These are phyloP conservation scores for Pascua sp. DNA, from an alignment of 1,284 basidiomycete genomes.

Conservation along the genomic window DNA sequence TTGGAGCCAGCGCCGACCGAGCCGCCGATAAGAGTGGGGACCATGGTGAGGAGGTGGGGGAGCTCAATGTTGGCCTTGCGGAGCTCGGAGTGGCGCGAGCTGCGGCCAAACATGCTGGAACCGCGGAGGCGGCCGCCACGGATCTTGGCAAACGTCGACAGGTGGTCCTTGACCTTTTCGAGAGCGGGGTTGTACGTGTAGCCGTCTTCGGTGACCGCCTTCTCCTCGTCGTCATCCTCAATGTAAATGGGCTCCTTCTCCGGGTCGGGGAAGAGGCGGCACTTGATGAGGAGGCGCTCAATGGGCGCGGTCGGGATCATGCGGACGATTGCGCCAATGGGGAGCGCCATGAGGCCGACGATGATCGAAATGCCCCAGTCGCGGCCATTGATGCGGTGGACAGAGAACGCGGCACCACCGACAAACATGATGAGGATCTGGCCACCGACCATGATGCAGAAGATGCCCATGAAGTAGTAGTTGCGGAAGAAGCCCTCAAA, in stretches of 20 bases:
- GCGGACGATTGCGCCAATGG: conserved; percentile 79
- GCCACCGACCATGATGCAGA: conserved; percentile 72
- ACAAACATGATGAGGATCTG: conserved; percentile 89
- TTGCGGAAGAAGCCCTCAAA: conserved; percentile 80
- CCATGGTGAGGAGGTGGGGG: conserved; percentile 74
- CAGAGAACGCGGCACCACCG: conserved; percentile 87
- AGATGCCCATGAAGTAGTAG: conserved; percentile 82
- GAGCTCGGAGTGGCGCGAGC: conserved; percentile 59
- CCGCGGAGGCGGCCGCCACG: conserved; percentile 68
- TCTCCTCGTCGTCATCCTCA: conserved; percentile 60
- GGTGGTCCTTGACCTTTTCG: conserved; percentile 75
- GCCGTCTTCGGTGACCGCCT: conserved; percentile 56
- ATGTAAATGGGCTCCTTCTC: conserved; percentile 63
- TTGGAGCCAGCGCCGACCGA: conserved; percentile 67
- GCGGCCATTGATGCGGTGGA: conserved; percentile 69
- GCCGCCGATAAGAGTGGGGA: conserved; percentile 77
- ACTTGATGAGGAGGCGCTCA: conserved; percentile 64
- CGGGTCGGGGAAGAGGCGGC: conserved; percentile 66
- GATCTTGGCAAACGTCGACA: conserved; percentile 72
- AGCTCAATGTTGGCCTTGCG: conserved; percentile 55
- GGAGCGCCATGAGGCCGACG: conserved; percentile 80
- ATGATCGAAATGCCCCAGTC: conserved; percentile 90
- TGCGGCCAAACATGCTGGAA: conserved; percentile 68
- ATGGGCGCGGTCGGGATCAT: conserved; percentile 74
- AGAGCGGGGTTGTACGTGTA: conserved; percentile 46